Base-by-base conservation (phyloP, 495 filamentous ascomycete species). In the Talaromyces thailandensis region DNA sequence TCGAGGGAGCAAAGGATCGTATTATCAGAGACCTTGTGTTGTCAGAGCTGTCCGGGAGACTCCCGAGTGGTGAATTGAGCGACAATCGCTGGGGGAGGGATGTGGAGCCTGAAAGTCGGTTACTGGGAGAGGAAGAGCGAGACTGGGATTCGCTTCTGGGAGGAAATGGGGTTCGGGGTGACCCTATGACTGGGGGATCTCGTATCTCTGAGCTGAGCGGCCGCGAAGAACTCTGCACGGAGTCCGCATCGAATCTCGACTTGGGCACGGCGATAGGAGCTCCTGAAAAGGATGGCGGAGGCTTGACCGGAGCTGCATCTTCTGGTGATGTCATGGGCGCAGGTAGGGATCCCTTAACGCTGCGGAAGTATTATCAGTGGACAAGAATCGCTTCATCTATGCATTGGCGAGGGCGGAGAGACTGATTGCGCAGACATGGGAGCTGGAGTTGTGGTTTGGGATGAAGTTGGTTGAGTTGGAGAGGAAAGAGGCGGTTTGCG, bases 1-100 rank as follows among this genome's bases (percentile, higher is more conserved):
- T 83, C 51, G 93, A 87, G 2, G 94, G 95, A 2, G 91, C 90
- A 66, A 96, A 96, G 6, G 91, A 86, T 32, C 87, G 86, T 21
- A 90, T 80, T 31, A 98, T 88, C 2, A 94, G 76, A 61, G 86
- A 85, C 31, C 89, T 80, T 26, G 86, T 83, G 67, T 93, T 89
- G 37, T 83, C 78, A n/a, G 75, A 65, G 67, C 75, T 62, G 74
- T 84, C 74, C 64, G 79, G 63, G 69, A 79, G 63, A 69, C 79
- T 63, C 73, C 83, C 68, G 45, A 77, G 58, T 63, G 82, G 70
- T 69, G 82, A 72, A 69, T 80, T 64, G 72, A 80, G 79, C 8
- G 87, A 84, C 4, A 87, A 84, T 25, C 81, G 79, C 23, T 77
- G 76, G 65, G 82, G 71, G 62, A 80, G 80, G 35, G 79, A 80